Evolutionary conservation across 352 stramenopile genomes (phyloP).

Genomic region (Blastocystis sp.): DNA sequence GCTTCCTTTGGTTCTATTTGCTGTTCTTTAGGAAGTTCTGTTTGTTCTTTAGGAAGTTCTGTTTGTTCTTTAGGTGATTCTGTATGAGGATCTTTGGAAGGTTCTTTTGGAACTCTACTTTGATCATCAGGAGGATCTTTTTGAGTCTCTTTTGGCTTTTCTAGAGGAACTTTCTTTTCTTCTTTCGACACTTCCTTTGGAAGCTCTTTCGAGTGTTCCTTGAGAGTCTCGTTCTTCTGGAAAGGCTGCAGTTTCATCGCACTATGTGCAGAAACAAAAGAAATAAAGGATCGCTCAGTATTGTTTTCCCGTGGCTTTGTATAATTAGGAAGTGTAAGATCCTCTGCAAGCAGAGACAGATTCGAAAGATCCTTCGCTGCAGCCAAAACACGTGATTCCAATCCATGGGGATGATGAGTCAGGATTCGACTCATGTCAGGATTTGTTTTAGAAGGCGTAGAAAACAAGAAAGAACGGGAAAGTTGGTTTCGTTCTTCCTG

Average conservation of each 20-base stretch:
- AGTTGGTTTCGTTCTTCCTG: constrained; percentile 9
- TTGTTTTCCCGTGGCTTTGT: not conserved
- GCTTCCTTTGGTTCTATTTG: not conserved
- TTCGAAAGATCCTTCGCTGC: not conserved
- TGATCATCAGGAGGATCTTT: not conserved
- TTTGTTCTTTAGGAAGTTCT: not conserved
- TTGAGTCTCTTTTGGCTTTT: not conserved
- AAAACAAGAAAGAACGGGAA: not conserved
- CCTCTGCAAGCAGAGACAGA: not conserved
- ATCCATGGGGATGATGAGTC: not conserved
- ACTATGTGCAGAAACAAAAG: not conserved
- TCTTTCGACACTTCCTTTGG: not conserved
- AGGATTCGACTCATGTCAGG: not conserved
- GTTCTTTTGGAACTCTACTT: not conserved
- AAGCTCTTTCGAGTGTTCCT: not conserved
- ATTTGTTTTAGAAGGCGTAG: not conserved
- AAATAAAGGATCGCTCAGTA: constrained; percentile 6
- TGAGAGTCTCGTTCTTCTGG: not conserved
- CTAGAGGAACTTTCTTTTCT: not conserved
- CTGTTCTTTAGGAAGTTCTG: not conserved
- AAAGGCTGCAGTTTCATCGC: not conserved
- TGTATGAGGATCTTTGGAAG: not conserved
- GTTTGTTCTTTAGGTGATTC: not conserved
- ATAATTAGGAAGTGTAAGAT: not conserved
- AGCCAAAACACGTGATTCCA: not conserved